phyloP scores from a whole-genome alignment of 306 rosid genomes.

The Dryas octopetala region DNA sequence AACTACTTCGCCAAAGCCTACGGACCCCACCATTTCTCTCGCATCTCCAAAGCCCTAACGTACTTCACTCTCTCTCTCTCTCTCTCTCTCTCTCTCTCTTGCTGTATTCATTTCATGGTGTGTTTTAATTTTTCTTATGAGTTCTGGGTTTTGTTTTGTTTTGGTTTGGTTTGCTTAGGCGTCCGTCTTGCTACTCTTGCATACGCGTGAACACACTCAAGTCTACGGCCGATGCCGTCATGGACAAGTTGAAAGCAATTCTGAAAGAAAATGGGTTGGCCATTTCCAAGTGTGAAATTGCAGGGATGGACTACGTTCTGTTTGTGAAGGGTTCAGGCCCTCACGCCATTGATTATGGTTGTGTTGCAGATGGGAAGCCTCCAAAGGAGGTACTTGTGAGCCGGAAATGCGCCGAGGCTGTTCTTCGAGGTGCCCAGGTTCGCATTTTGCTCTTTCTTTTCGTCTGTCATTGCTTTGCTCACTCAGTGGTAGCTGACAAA shows the following conservation, averaged over 20 bases:
- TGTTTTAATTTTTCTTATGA: not conserved
- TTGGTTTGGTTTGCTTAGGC: constrained; percentile 35
- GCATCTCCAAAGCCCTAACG: constrained; percentile 80
- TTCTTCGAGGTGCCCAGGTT: constrained; percentile 98
- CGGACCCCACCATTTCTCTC: constrained; percentile 66
- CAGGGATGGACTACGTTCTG: constrained; percentile 75
- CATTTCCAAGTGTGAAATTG: constrained; percentile 61
- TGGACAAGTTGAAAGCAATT: constrained; percentile 48
- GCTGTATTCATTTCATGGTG: not conserved
- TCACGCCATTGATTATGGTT: constrained; percentile 58
- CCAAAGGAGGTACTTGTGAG: constrained; percentile 88
- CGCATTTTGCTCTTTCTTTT: not conserved
- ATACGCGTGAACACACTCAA: constrained; percentile 73
- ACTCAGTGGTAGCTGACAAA: not conserved
- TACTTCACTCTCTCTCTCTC: constrained; percentile 19
- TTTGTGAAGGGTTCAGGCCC: constrained; percentile 90
- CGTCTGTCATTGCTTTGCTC: not conserved
- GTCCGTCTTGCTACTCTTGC: constrained; percentile 89
- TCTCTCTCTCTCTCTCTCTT: not conserved
- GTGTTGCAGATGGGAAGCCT: constrained; percentile 45
- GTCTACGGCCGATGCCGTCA: constrained; percentile 55
- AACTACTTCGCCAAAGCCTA: constrained; percentile 69
- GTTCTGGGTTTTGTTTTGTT: not conserved
- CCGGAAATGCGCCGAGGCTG: constrained; percentile 95
- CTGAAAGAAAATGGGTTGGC: constrained; percentile 31